These are phyloP conservation scores for Artomyces pyxidatus DNA, from an alignment of 768 basidiomycete genomes.

Conservation along the genomic window DNA sequence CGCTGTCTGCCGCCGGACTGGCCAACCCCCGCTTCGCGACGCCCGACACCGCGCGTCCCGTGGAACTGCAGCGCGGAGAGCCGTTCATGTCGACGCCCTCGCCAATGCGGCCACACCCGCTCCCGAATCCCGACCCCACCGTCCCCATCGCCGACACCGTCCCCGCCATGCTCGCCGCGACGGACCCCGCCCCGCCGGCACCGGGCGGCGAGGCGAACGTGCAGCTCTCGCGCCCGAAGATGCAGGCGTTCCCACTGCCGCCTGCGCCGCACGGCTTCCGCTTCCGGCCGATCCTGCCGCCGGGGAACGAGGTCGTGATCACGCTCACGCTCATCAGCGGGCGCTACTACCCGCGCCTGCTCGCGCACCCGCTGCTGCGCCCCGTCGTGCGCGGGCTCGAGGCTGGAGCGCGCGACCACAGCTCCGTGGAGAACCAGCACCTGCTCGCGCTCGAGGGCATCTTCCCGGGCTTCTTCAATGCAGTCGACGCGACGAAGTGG, in stretches of 20 bases:
- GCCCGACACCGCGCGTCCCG: conserved; percentile 1
- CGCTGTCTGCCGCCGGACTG: conserved; percentile 3
- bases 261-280: conserved; percentile 57
- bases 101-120: conserved; percentile 24
- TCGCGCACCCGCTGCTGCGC: conserved; percentile 54
- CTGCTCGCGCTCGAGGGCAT: conserved; percentile 71
- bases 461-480: conserved; percentile 55
- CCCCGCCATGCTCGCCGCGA: conserved; percentile 4
- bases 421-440: conserved; percentile 36
- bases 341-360: conserved; percentile 70
- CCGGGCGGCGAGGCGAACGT: conserved; percentile 17
- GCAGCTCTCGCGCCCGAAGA: conserved; percentile 30
- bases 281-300: conserved; percentile 58
- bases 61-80: conserved; percentile 12
- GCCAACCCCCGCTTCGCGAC: conserved; percentile 1
- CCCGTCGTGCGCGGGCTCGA: conserved; percentile 29
- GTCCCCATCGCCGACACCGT: conserved; percentile 17
- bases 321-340: conserved; percentile 67
- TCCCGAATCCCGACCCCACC: conserved; percentile 24
- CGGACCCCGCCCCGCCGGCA: neutral
- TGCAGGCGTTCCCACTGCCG: conserved; percentile 41
- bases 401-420: conserved; percentile 24
- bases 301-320: conserved; percentile 57
- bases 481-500: conserved; percentile 60
- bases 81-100: conserved; percentile 25